These are phyloP conservation scores for Trametes pubescens DNA, from an alignment of 1,284 basidiomycete species.

Conservation along the genomic window DNA sequence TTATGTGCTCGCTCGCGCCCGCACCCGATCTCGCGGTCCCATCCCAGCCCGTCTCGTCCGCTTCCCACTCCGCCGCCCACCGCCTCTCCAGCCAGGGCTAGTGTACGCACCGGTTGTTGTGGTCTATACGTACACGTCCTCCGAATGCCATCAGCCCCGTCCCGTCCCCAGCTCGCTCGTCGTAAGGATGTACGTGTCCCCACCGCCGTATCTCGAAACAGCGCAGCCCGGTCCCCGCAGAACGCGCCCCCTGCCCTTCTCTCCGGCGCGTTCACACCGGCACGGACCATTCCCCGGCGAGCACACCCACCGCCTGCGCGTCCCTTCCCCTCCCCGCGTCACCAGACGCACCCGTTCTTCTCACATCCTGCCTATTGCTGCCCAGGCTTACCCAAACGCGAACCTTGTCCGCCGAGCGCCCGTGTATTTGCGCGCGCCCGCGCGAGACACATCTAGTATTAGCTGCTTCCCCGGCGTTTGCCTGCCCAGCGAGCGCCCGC, in stretches of 20 bases:
- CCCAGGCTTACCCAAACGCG: conserved; percentile 22
- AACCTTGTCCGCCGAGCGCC: conserved; percentile 21
- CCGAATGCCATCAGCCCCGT: not conserved
- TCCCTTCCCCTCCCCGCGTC: conserved; percentile 40
- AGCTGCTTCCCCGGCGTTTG: conserved; percentile 11
- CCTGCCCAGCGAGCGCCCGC: conserved; percentile 1
- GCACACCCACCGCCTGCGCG: conserved; percentile 11
- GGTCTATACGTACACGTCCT: not conserved
- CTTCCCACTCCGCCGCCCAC: conserved; percentile 17
- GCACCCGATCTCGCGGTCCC: conserved; percentile 30
- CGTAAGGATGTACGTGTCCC: not conserved
- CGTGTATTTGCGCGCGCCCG: not conserved
- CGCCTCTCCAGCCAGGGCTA: not conserved
- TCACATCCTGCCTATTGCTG: conserved; percentile 13
- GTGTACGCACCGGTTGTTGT: not conserved
- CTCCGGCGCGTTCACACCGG: conserved; percentile 32
- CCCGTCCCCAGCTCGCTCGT: not conserved
- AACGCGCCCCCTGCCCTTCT: not conserved
- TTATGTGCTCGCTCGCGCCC: conserved; percentile 7
- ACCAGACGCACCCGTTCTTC: conserved; percentile 29
- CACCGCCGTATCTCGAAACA: conserved; percentile 6
- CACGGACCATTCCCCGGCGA: conserved; percentile 29
- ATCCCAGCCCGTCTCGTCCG: conserved; percentile 20
- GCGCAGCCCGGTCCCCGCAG: conserved; percentile 8
- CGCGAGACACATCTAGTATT: conserved; percentile 8